These are phyloP conservation scores for Sphagnum fallax DNA, from an alignment of 228 moss, liverwort and hornwort genomes.

Conservation along the genomic window DNA sequence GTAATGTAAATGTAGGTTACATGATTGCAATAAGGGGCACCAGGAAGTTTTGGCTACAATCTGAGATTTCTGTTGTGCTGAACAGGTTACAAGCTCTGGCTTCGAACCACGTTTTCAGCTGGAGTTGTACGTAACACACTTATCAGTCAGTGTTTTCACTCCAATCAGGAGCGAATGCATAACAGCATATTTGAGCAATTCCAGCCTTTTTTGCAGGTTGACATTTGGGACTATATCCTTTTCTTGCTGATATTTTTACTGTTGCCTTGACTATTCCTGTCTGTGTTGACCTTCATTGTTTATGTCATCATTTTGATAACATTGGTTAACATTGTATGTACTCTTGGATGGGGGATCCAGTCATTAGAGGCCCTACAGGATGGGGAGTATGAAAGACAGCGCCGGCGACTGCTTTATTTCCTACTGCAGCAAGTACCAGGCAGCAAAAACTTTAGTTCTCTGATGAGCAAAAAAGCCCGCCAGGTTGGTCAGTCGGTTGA, in stretches of 20 bases:
- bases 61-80: neutral
- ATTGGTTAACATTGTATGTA: no score
- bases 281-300: neutral
- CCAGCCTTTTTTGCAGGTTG: conserved; percentile 69
- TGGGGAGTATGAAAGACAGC: conserved; percentile 85
- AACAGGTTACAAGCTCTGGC: conserved; percentile 80
- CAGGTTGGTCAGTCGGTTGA: conserved; percentile 34
- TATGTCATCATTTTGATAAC: no score
- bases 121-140: conserved; percentile 93
- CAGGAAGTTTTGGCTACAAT: no score
- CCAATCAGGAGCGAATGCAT: conserved; percentile 85
- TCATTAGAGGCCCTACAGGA: conserved; percentile 95
- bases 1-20: no score
- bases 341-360: conserved; percentile 7
- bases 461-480: conserved; percentile 84
- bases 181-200: conserved; percentile 87
- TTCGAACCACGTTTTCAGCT: conserved; percentile 79
- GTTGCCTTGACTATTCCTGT: neutral
- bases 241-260: neutral
- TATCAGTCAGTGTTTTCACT: conserved; percentile 95
- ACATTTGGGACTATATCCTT: neutral
- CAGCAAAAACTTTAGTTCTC: conserved; percentile 86
- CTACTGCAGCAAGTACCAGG: conserved; percentile 92
- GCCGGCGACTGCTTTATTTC: conserved; percentile 81
- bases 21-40: no score